phyloP scores from a whole-genome alignment of 805 yeast genomes.

The Yarrowia bubula region DNA sequence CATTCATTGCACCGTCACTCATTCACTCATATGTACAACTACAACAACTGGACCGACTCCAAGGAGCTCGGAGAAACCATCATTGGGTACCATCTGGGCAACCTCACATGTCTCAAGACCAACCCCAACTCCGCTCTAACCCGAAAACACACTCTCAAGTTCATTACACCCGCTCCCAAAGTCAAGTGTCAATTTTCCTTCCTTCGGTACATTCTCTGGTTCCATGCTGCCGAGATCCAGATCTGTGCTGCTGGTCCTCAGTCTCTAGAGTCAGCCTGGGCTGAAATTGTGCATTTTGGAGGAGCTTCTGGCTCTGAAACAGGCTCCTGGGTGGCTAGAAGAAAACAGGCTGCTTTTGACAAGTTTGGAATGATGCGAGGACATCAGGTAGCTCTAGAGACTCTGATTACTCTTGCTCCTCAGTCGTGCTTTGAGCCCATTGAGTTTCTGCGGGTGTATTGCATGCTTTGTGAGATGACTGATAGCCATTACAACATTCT shows the following conservation, averaged over 20 bases:
- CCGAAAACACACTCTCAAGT: not conserved
- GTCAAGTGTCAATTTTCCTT: not conserved
- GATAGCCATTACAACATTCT: slow-evolving; percentile 13
- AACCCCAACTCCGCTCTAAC: not conserved
- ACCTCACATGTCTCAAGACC: not conserved
- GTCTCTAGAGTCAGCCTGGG: slow-evolving; percentile 12
- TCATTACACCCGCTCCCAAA: slow-evolving; percentile 4
- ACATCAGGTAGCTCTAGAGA: slow-evolving; percentile 12
- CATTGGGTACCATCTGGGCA: not conserved
- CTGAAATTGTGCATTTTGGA: slow-evolving; percentile 10
- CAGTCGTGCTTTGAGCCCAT: slow-evolving; percentile 7
- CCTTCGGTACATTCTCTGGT: not conserved
- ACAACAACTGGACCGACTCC: not conserved
- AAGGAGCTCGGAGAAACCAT: slow-evolving; percentile 4
- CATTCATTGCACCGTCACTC: not conserved
- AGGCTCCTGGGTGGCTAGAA: slow-evolving; percentile 8
- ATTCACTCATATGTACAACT: not conserved
- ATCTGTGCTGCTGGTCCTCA: slow-evolving; percentile 1
- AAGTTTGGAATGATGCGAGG: slow-evolving; percentile 10
- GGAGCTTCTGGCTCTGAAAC: slow-evolving; percentile 4
- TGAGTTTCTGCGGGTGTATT: slow-evolving; percentile 10
- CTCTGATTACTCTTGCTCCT: not conserved
- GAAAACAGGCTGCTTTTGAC: slow-evolving; percentile 8
- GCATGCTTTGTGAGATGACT: slow-evolving; percentile 19
- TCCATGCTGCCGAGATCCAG: slow-evolving; percentile 18